Conservation (phyloP, 208 protist species). For the Crithidia brevicula region DNA sequence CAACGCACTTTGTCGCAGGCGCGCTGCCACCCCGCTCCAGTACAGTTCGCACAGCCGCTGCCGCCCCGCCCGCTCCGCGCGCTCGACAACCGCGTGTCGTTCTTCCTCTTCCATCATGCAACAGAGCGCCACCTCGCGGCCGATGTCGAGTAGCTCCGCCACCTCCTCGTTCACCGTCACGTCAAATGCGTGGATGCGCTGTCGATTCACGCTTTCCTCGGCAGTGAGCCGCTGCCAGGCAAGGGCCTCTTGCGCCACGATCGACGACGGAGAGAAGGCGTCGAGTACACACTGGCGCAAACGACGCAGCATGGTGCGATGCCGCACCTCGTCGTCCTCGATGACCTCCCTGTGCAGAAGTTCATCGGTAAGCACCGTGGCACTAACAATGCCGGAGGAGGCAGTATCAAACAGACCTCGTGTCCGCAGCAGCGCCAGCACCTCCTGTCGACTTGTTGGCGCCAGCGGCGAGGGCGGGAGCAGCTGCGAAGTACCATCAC, state of each 20-base stretch:
- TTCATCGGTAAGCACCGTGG: slow-evolving; percentile 25
- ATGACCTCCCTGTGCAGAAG: slow-evolving; percentile 26
- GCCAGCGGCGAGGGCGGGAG: slow-evolving; percentile 25
- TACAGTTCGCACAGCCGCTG: slow-evolving; percentile 27
- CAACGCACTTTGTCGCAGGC: slow-evolving; percentile 24
- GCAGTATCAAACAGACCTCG: slow-evolving; percentile 3
- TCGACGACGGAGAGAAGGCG: slow-evolving; percentile 8
- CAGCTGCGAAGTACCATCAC: background rate
- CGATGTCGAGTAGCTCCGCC: slow-evolving; percentile 7
- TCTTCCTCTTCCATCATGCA: slow-evolving; percentile 19
- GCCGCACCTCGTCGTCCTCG: slow-evolving; percentile 19
- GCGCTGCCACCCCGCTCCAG: slow-evolving; percentile 23
- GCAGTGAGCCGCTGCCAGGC: slow-evolving; percentile 23
- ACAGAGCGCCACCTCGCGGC: slow-evolving; percentile 31
- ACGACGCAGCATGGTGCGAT: slow-evolving; percentile 24
- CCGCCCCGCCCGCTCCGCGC: slow-evolving; percentile 17
- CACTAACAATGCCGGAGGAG: slow-evolving; percentile 16
- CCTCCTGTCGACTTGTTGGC: slow-evolving; percentile 16
- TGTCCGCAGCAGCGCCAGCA: slow-evolving; percentile 20
- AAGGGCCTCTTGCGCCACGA: slow-evolving; percentile 18
- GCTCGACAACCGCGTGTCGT: slow-evolving; percentile 17
- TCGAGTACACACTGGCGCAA: slow-evolving; percentile 23
- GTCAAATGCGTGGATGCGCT: slow-evolving; percentile 12
- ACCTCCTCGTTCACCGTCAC: background rate
- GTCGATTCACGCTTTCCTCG: background rate